Conservation (phyloP, 805 yeast species). For the Zygosaccharomyces rouxii region DNA sequence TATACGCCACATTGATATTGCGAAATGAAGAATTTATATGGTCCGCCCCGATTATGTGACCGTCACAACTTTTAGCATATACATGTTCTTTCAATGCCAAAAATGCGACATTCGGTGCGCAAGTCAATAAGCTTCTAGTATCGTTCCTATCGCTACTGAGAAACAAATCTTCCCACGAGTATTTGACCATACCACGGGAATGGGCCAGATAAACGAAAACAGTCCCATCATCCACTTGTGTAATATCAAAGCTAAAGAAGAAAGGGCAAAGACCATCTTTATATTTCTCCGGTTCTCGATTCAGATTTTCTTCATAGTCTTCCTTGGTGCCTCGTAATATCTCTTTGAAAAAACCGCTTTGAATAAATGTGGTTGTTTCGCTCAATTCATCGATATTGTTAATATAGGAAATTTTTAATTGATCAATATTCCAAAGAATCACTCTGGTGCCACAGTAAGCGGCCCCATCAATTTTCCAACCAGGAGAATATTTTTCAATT, state of each 20-base stretch:
- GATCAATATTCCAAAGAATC: conserved; percentile 19
- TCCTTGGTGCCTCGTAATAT: background rate
- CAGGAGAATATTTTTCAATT: conserved; percentile 7
- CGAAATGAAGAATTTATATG: conserved; percentile 2
- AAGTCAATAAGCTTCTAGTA: conserved; percentile 1
- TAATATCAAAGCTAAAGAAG: conserved; percentile 4
- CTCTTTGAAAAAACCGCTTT: background rate
- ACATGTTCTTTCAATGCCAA: conserved; percentile 2
- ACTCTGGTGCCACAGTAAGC: conserved; percentile 8
- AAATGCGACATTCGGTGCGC: background rate
- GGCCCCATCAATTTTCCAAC: conserved; percentile 15
- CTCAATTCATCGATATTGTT: conserved; percentile 7
- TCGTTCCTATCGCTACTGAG: background rate
- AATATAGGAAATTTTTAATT: conserved; percentile 8
- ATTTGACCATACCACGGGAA: background rate
- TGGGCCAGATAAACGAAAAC: conserved; percentile 6
- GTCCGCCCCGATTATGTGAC: conserved; percentile 1
- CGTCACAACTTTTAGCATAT: conserved; percentile 1
- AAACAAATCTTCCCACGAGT: conserved; percentile 1
- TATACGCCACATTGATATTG: conserved; percentile 1
- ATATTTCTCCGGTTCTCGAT: background rate
- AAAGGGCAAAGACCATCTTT: background rate
- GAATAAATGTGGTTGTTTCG: background rate
- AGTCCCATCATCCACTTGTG: background rate
- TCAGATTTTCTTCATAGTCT: background rate